A percentile compares a stretch with the other conserved stretches of the same genome.
phyloP scores from a whole-genome alignment of 805 yeast species.

The Candida methanosorbosa region DNA sequence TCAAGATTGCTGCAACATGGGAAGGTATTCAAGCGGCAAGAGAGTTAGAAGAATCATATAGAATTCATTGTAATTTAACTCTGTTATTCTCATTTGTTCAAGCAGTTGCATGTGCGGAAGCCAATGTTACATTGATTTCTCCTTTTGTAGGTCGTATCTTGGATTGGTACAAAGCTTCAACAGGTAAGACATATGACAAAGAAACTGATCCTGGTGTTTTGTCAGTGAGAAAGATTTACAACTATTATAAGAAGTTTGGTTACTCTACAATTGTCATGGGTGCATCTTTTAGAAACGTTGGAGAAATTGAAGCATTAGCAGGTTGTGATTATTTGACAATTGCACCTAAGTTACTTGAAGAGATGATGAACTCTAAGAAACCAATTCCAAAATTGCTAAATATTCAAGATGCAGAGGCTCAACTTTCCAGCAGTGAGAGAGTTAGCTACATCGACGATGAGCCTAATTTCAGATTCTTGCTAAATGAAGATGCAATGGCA shows the following conservation, averaged over 20 bases:
- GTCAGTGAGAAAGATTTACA: constrained; percentile 71
- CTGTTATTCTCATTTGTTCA: constrained; percentile 81
- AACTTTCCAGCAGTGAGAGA: constrained; percentile 33
- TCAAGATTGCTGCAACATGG: constrained; percentile 89
- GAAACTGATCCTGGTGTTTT: constrained; percentile 83
- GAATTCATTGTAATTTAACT: constrained; percentile 80
- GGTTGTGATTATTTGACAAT: constrained; percentile 88
- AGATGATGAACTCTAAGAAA: constrained; percentile 61
- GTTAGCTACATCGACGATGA: constrained; percentile 69
- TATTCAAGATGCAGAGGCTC: constrained; percentile 30
- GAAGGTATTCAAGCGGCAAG: constrained; percentile 94
- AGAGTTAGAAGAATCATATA: constrained; percentile 75
- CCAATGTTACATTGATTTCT: constrained; percentile 78
- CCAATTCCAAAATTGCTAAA: constrained; percentile 67
- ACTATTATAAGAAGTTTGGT: constrained; percentile 87
- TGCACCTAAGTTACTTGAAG: constrained; percentile 76
- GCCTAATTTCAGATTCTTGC: constrained; percentile 66
- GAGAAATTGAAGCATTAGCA: constrained; percentile 84
- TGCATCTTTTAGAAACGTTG: constrained; percentile 88
- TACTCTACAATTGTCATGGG: constrained; percentile 95
- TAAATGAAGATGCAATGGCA: constrained; percentile 91
- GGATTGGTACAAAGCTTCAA: constrained; percentile 84
- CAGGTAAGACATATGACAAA: constrained; percentile 63
- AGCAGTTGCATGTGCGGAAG: constrained; percentile 94
- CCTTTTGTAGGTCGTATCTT: constrained; percentile 93